A percentile compares a stretch with the other conserved stretches of the same genome.
Evolutionary conservation across 768 basidiomycete genomes (phyloP).

Genomic region (Pulveroboletus sp.): DNA sequence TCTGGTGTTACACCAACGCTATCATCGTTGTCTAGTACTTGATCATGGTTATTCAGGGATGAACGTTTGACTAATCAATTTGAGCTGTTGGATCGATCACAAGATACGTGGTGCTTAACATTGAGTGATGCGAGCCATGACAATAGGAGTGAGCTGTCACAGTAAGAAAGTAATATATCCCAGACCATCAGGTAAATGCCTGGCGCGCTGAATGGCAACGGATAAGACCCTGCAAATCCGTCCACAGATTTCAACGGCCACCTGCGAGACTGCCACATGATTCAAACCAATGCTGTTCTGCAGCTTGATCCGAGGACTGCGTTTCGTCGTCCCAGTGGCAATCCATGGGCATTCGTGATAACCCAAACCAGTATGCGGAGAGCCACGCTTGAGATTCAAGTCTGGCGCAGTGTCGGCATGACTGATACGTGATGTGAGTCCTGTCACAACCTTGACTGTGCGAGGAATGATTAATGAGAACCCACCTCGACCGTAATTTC

Average conservation of each 20-base stretch:
- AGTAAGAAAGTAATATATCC: neutral
- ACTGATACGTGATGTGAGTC: slow-evolving; percentile 45
- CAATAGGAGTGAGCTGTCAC: neutral
- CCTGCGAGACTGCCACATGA: slow-evolving; percentile 54
- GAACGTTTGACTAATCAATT: neutral
- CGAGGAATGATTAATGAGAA: slow-evolving; percentile 39
- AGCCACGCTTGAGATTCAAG: slow-evolving; percentile 59
- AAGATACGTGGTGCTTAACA: neutral
- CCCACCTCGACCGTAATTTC: slow-evolving; percentile 45
- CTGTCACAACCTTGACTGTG: slow-evolving; percentile 38
- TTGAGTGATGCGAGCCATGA: neutral
- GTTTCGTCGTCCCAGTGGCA: slow-evolving; percentile 45
- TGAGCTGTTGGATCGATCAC: neutral
- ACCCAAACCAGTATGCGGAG: slow-evolving; percentile 23
- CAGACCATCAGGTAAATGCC: neutral
- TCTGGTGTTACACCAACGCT: neutral
- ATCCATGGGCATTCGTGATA: slow-evolving; percentile 16
- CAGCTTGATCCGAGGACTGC: slow-evolving; percentile 63
- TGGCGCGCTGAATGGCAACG: neutral
- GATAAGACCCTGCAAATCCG: neutral
- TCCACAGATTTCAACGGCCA: slow-evolving; percentile 41
- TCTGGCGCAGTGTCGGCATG: slow-evolving; percentile 54
- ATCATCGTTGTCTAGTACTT: neutral
- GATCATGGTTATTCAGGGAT: neutral
- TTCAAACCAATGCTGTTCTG: slow-evolving; percentile 45